A percentile compares a stretch with the other conserved stretches of the same genome.
phyloP scores from a whole-genome alignment of 164 flowering plant species.

The Liriodendron chinense region DNA sequence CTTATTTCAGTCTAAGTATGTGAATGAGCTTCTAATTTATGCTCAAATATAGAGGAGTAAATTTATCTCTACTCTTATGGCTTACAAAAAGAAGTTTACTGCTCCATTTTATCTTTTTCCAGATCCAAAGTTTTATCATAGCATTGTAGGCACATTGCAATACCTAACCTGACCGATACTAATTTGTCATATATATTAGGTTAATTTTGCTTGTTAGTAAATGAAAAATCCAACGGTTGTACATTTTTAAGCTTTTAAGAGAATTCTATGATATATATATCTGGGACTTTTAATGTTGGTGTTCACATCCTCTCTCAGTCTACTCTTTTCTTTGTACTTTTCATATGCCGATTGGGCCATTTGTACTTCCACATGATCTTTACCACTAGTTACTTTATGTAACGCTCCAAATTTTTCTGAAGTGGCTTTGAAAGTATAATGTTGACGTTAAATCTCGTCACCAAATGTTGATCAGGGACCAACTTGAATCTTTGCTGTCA shows the following conservation, averaged over 20 bases:
- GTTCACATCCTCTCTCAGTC: too few relatives aligned
- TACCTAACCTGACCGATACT: background rate
- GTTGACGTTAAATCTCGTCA: too few relatives aligned
- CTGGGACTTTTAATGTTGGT: too few relatives aligned
- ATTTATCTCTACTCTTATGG: background rate
- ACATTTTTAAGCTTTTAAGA: background rate
- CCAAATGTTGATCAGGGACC: too few relatives aligned
- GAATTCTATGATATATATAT: background rate
- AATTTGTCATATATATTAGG: background rate
- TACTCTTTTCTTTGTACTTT: too few relatives aligned
- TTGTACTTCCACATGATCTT: too few relatives aligned
- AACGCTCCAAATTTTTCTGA: too few relatives aligned
- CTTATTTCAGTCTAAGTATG: background rate
- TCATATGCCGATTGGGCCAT: too few relatives aligned
- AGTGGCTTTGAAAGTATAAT: too few relatives aligned
- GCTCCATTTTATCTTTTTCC: background rate
- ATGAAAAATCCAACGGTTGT: background rate
- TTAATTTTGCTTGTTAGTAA: background rate
- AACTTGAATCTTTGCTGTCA: too few relatives aligned
- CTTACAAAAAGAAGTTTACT: background rate
- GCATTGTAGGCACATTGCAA: background rate
- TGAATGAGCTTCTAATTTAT: background rate
- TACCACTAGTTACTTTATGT: too few relatives aligned
- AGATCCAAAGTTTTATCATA: background rate
- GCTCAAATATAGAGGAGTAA: background rate